These are phyloP conservation scores for Cucurbita maxima DNA, from an alignment of 306 rosid genomes.

Conservation along the genomic window DNA sequence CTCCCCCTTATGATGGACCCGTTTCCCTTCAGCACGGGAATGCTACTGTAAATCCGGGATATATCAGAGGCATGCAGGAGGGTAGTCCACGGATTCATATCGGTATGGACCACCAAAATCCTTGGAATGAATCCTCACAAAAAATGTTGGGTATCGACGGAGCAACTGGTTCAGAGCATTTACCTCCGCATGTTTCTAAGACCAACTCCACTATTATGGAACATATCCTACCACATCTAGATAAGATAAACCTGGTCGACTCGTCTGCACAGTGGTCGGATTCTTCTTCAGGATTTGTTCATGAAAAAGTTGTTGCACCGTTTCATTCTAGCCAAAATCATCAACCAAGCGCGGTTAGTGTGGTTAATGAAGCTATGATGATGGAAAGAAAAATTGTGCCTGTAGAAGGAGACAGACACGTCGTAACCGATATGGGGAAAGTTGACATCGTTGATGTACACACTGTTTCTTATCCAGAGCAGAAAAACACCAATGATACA, in stretches of 20 bases:
- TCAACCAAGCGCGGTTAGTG: conserved; percentile 10
- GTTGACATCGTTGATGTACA: conserved; percentile 21
- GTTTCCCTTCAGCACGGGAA: conserved; percentile 35
- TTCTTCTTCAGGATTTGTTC: conserved; percentile 22
- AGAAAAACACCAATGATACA: conserved; percentile 19
- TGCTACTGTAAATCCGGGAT: conserved; percentile 46
- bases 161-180: conserved; percentile 32
- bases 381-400: conserved; percentile 21
- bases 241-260: conserved; percentile 14
- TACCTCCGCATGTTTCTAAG: conserved; percentile 32
- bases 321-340: conserved; percentile 5
- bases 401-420: conserved; percentile 20
- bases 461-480: conserved; percentile 19
- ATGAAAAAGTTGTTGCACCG: conserved; percentile 17
- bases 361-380: conserved; percentile 15
- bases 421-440: conserved; percentile 14
- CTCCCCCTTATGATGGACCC: conserved; percentile 48
- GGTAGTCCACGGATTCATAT: conserved; percentile 50
- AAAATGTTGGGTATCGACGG: conserved; percentile 47
- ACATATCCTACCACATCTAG: conserved; percentile 19
- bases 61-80: conserved; percentile 30
- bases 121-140: conserved; percentile 55
- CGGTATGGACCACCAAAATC: conserved; percentile 47
- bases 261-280: conserved; percentile 21
- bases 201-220: conserved; percentile 28